Evolutionary conservation across 768 basidiomycete genomes (phyloP).

Genomic region (Thelephora aurantiotincta): DNA sequence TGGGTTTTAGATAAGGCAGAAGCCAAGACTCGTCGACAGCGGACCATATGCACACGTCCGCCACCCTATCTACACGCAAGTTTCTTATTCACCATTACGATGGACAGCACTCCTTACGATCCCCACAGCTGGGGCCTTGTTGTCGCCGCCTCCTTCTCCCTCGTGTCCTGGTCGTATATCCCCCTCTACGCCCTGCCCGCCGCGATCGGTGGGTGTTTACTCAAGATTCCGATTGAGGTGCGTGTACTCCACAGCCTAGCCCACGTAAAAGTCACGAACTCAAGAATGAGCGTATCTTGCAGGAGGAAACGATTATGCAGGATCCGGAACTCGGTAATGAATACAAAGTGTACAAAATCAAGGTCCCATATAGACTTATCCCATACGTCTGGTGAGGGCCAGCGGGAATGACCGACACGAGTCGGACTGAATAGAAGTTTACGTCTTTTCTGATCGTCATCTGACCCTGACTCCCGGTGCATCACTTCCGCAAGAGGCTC

Average conservation of each 20-base stretch:
- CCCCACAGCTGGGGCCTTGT: not conserved
- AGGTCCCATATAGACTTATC: not conserved
- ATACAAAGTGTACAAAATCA: not conserved
- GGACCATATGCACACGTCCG: slow-evolving; percentile 17
- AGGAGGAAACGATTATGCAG: not conserved
- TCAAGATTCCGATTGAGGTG: not conserved
- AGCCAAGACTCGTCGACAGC: slow-evolving; percentile 12
- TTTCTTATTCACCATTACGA: not conserved
- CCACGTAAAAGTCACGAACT: not conserved
- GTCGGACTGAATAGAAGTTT: too few relatives aligned
- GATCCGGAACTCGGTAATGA: not conserved
- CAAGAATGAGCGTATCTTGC: not conserved
- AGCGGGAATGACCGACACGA: too few relatives aligned
- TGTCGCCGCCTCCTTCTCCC: not conserved
- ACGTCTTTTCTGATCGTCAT: too few relatives aligned
- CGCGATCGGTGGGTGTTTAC: not conserved
- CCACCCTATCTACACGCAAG: slow-evolving; percentile 15
- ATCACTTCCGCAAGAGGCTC: too few relatives aligned
- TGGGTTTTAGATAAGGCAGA: not conserved
- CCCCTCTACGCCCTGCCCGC: not conserved
- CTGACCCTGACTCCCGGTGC: too few relatives aligned
- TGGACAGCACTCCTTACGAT: not conserved
- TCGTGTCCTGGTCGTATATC: not conserved
- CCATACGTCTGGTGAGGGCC: not conserved
- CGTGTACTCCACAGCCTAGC: not conserved